Evolutionary conservation across 805 yeast genomes (phyloP).

Genomic region (Priceomyces melissophilus): DNA sequence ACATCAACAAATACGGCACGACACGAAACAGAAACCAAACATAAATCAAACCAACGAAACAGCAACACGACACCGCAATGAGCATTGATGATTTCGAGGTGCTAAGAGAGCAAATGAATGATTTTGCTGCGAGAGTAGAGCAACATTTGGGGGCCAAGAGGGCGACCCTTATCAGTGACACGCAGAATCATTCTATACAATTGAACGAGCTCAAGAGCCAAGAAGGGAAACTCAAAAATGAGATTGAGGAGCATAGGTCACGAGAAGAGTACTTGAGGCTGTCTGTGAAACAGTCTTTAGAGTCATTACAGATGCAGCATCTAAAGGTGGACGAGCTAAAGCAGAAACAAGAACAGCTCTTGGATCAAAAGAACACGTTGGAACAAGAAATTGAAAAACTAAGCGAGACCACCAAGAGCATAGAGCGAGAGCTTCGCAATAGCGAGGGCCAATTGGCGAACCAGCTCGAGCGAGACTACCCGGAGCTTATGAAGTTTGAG

Average conservation of each 20-base stretch:
- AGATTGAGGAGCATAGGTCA: slow-evolving; percentile 25
- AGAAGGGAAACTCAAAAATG: slow-evolving; percentile 25
- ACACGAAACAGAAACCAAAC: background rate
- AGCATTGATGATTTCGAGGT: slow-evolving; percentile 31
- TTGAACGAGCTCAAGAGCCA: slow-evolving; percentile 29
- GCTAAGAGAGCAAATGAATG: slow-evolving; percentile 35
- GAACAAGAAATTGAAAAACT: slow-evolving; percentile 23
- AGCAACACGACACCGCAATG: slow-evolving; percentile 3
- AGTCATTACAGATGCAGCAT: slow-evolving; percentile 27
- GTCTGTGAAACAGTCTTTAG: slow-evolving; percentile 22
- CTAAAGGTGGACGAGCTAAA: slow-evolving; percentile 32
- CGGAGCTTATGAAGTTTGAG: slow-evolving; percentile 53
- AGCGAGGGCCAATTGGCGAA: slow-evolving; percentile 31
- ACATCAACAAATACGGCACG: background rate
- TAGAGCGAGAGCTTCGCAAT: slow-evolving; percentile 17
- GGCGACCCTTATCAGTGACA: slow-evolving; percentile 26
- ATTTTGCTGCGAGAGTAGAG: slow-evolving; percentile 36
- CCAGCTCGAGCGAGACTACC: slow-evolving; percentile 47
- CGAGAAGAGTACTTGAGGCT: slow-evolving; percentile 25
- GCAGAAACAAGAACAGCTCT: slow-evolving; percentile 31
- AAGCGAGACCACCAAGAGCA: slow-evolving; percentile 11
- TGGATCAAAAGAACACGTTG: slow-evolving; percentile 21
- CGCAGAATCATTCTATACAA: slow-evolving; percentile 28
- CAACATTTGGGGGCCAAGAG: slow-evolving; percentile 29
- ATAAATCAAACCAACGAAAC: too few species aligned